These are phyloP conservation scores for Calonectria leucothoes DNA, from an alignment of 2,329 filamentous ascomycete genomes.

Conservation along the genomic window DNA sequence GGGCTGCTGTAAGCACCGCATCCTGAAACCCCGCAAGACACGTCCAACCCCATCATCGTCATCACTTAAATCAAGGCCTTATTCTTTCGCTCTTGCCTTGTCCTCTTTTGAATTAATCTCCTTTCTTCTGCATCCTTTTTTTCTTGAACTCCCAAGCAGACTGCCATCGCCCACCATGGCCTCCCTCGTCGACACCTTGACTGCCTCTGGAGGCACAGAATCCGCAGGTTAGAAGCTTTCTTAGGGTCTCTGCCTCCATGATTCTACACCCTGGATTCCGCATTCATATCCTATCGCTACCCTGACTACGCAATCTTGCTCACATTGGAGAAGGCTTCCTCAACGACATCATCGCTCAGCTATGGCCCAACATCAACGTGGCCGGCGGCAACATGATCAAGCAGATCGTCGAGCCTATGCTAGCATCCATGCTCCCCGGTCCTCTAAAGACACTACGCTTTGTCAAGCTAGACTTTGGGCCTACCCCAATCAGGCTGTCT, in stretches of 20 bases:
- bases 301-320: conserved; percentile 12
- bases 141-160: neutral
- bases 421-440: conserved; percentile 37
- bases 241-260: neutral
- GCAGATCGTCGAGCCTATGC: conserved; percentile 39
- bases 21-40: conserved; percentile 24
- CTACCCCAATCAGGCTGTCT: conserved; percentile 32
- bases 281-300: neutral
- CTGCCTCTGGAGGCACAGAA: conserved; percentile 40
- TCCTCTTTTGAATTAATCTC: neutral
- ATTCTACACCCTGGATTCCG: neutral
- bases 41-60: conserved; percentile 22
- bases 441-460: conserved; percentile 36
- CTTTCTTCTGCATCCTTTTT: neutral
- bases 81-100: conserved; percentile 2
- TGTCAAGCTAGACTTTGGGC: conserved; percentile 38
- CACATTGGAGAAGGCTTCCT: conserved; percentile 35
- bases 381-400: conserved; percentile 39
- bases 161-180: conserved; percentile 28
- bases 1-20: conserved; percentile 11
- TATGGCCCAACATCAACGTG: conserved; percentile 43
- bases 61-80: conserved; percentile 12
- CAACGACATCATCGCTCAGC: conserved; percentile 40
- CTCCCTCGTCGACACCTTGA: conserved; percentile 35
- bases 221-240: conserved; percentile 33